phyloP scores from a whole-genome alignment of 768 basidiomycete genomes.

The Agrocybe pediades region DNA sequence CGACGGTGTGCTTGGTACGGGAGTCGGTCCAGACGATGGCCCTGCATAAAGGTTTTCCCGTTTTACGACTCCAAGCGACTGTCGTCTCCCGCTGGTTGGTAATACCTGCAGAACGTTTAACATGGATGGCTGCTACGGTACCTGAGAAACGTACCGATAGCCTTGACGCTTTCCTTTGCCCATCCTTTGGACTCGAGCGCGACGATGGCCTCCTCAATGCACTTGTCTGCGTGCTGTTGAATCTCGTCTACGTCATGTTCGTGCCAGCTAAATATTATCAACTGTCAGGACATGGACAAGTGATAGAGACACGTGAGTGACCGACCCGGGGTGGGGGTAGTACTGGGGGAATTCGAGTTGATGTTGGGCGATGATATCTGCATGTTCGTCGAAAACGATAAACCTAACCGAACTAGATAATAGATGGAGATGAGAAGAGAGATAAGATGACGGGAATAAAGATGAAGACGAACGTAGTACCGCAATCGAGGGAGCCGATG shows the following conservation, averaged over 20 bases:
- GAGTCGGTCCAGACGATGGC: slow-evolving; percentile 97
- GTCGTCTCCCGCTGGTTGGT: slow-evolving; percentile 98
- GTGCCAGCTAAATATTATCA: slow-evolving; percentile 72
- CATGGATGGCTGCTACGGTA: slow-evolving; percentile 14
- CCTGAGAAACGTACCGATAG: slow-evolving; percentile 70
- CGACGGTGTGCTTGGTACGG: slow-evolving; percentile 85
- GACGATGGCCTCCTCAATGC: slow-evolving; percentile 73
- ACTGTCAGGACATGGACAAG: neutral
- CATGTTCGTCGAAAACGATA: slow-evolving; percentile 86
- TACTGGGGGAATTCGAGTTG: slow-evolving; percentile 95
- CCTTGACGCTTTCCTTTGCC: slow-evolving; percentile 81
- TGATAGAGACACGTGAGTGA: slow-evolving; percentile 7
- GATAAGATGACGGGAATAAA: neutral
- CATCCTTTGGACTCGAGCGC: slow-evolving; percentile 77
- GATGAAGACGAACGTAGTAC: slow-evolving; percentile 75
- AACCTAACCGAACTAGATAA: slow-evolving; percentile 69
- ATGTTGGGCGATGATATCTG: slow-evolving; percentile 85
- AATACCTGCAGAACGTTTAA: slow-evolving; percentile 56
- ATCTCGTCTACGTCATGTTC: slow-evolving; percentile 91
- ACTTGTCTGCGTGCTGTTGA: slow-evolving; percentile 68
- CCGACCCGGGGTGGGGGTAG: slow-evolving; percentile 83
- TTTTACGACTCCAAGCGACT: slow-evolving; percentile 88
- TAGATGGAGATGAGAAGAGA: slow-evolving; percentile 1
- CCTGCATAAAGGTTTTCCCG: slow-evolving; percentile 85
- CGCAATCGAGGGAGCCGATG: slow-evolving; percentile 92